Evolutionary conservation across 148 eudicot species (phyloP).

Genomic region (Arbutus unedo): DNA sequence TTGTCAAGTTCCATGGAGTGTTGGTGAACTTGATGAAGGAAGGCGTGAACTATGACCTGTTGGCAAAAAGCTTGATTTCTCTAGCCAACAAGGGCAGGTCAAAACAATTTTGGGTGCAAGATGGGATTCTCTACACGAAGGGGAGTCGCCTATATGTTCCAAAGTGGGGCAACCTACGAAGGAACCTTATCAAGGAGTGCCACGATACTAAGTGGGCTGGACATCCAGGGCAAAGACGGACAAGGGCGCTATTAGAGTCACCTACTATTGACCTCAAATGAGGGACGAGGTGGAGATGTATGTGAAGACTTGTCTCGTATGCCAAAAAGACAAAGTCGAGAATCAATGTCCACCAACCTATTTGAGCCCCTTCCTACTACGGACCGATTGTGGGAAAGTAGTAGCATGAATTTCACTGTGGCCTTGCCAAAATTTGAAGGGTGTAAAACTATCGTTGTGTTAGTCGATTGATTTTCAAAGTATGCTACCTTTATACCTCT

Average conservation of each 20-base stretch:
- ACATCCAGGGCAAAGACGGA: not conserved
- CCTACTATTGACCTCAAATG: conserved; percentile 12
- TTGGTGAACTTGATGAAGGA: too few species aligned
- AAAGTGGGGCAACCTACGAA: conserved; percentile 5
- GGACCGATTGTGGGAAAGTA: too few species aligned
- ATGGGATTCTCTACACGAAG: not conserved
- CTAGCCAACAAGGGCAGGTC: not conserved
- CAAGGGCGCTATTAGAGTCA: not conserved
- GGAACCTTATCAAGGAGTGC: not conserved
- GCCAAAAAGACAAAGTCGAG: not conserved
- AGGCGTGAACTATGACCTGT: rapidly evolving
- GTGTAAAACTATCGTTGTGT: too few species aligned
- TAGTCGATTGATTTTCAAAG: too few species aligned
- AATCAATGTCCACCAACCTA: too few species aligned
- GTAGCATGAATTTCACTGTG: too few species aligned
- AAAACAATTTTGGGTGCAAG: not conserved
- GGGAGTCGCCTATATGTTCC: not conserved
- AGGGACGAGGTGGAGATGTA: not conserved
- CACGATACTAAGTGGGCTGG: conserved; percentile 1
- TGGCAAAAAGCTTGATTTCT: too few species aligned
- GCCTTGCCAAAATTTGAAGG: too few species aligned
- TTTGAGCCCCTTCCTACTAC: too few species aligned
- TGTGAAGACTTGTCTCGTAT: conserved; percentile 9
- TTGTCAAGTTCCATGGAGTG: too few species aligned
- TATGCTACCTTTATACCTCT: too few species aligned